Base-by-base conservation (phyloP, 805 yeast genomes). In the Kodamaea sagamina region DNA sequence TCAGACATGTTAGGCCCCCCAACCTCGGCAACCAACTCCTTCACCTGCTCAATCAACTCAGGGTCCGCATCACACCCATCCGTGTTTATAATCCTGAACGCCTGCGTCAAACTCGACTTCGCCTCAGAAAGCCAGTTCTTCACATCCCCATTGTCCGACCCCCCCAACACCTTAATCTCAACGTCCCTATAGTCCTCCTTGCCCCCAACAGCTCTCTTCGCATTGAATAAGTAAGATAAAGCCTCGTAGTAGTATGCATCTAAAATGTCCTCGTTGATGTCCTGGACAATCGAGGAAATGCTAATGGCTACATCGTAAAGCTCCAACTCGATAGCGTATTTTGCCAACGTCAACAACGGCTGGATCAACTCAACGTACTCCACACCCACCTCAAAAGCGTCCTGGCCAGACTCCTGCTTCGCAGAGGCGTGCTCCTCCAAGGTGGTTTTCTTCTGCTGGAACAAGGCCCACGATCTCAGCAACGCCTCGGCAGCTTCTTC, bases 241-340 rank as follows among this genome's bases (percentile, higher is more conserved):
- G 93, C 95, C 57, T 88, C 95, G 50, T 89, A 67, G 60, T 93
- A 93, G 57, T 78, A 85, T 29, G 84, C 75, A 55, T 93, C 98
- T 44, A 88, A 71, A 47, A 88, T 80, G 53, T 82, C 84, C 54
- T 92, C 97, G 65, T 92, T 89, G 36, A 92, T 78, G 47, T 86
- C 92, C 53, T 84, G 83, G 12, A 84, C 72, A 18, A 75, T 74
- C 12, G 75, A 66, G 9, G 89, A 73, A n/a, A 89, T 81, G n/a
- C 77, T 74, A 3, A 79, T 68, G 3, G 86, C 86, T 12, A 74
- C 54, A 28, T 86, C 95, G 55, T 80, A 82, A 50, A 79, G 62
- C 15, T 83, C 92, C 57, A 87, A 68, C 63, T 93, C 98, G 32
- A 87, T 72, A 48, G 89, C 78, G 64, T 79, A 84, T 62, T 85